These are phyloP conservation scores for Pyrenophora seminiperda DNA, from an alignment of 2,329 filamentous ascomycete species.

Conservation along the genomic window DNA sequence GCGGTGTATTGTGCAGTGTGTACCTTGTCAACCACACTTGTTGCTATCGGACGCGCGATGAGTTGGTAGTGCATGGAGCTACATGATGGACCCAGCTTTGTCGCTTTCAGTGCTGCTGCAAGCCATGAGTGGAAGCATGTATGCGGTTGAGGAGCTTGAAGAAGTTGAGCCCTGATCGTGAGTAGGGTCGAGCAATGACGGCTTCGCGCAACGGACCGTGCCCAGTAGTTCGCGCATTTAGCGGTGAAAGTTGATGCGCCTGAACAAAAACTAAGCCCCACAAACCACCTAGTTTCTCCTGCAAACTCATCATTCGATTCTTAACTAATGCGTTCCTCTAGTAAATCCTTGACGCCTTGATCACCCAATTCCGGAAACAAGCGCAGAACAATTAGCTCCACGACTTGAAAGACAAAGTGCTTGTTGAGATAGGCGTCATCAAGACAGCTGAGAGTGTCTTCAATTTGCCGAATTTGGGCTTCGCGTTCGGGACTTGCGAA, in stretches of 20 bases:
- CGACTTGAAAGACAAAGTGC: conserved; percentile 79
- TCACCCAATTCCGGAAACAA: conserved; percentile 83
- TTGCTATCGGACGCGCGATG: conserved; percentile 31
- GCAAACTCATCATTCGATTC: conserved; percentile 1
- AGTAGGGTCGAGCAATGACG: conserved; percentile 8
- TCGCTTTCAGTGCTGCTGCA: conserved; percentile 2
- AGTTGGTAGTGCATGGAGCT: conserved; percentile 33
- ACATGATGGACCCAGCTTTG: conserved; percentile 7
- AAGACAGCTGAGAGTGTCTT: conserved; percentile 71
- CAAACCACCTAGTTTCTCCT: background rate
- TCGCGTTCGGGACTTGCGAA: conserved; percentile 49
- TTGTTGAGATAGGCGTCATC: conserved; percentile 89
- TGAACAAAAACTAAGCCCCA: conserved; percentile 21
- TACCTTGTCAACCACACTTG: conserved; percentile 28
- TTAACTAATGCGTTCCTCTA: conserved; percentile 69
- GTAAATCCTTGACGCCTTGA: conserved; percentile 71
- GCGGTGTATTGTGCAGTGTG: too few relatives aligned
- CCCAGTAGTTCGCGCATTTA: conserved; percentile 17
- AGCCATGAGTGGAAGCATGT: conserved; percentile 1
- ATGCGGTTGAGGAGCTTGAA: conserved; percentile 10
- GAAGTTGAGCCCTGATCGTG: conserved; percentile 1
- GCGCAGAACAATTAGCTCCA: conserved; percentile 81
- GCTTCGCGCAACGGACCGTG: conserved; percentile 14
- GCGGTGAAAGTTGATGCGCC: conserved; percentile 27
- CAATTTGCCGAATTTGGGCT: conserved; percentile 64